Base-by-base conservation (phyloP, 2,329 filamentous ascomycete species). In the Neobulgaria alba region DNA sequence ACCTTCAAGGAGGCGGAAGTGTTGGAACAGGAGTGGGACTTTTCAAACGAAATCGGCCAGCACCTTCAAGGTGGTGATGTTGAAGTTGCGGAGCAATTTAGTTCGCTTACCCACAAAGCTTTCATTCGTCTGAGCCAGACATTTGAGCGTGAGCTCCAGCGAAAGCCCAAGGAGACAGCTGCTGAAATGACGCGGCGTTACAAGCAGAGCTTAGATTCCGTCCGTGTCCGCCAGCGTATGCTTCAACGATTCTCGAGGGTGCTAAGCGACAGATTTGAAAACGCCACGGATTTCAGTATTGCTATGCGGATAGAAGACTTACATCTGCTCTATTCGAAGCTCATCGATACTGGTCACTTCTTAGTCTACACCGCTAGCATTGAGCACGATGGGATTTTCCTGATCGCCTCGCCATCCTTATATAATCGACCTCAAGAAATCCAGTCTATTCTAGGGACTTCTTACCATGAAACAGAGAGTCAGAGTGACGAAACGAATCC, bases 1-100 rank as follows among this genome's bases (percentile, higher is more conserved):
- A 95, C 89, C 0, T 98, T 98, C 73, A 96, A 96, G 60, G 92
- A 98, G 62, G 92, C 92, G 5, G 92, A 98, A 68, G 83, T 98
- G 49, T 67, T 98, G 35, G 93, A 95, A 59, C 88, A 95, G 56
- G 92, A 98, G 63, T 98, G 92, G 92, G 87, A 88, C 42, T 96
- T 96, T 57, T 93, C 85, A 39, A 96, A 96, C 57, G 81, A 89
- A 54, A 86, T 98, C 42, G 92, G 90, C 18, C 78, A 85, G 36
- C 84, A 92, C 59, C 73, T 98, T n/a, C 82, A 93, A 53, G 85
- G 86, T 20, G 93, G 92, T 47, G 88, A 96, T 60, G 84, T 96
- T 30, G 90, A 96, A 65, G 92, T 96, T 31, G 92, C 92, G 1
- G 92, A 96, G 66, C 92, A 98, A 60, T 98, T 98, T 62, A 93